Evolutionary conservation across 164 flowering plant genomes (phyloP), one percentile per base, ranked within the genome.

Genomic region (Echeveria elegans): DNA sequence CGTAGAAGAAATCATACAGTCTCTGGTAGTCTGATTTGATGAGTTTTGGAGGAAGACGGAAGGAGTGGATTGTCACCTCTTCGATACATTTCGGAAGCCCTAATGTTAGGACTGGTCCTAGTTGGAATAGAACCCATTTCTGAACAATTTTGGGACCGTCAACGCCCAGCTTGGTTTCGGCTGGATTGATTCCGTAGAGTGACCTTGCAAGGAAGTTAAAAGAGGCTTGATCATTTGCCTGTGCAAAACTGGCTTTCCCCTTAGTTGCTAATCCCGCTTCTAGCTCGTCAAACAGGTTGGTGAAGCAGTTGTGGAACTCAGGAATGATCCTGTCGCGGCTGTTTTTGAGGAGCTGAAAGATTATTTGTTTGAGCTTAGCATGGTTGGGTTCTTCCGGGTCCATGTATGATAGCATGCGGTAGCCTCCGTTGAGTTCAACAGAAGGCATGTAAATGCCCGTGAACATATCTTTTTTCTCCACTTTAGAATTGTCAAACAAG

Each of bases 401-500:
- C 23, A 92, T 81, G 68, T 80, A 92, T 31, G 98, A 81, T 4
- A 89, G 77, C n/a, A 77, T 56, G 6, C 97, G 76, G 81, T 87
- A 87, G 7, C 97, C 98, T 67, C 98, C 97, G 63, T 92, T 90
- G 77, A 86, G 82, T 2, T 82, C 83, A 0, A 77, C 61, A 26
- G 92, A 88, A 0, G 98, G 97, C 91, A 86, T 85, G 80, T 19
- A 92, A 0, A 92, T 86, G 1, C 98, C 98, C 45, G 86, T 83
- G 76, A 92, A 88, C 37, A 90, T 75, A 45, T 92, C 83, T 15
- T 64, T 75, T 71, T 92, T 92, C 36, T 90, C 97, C 63, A 92
- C 96, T 61, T 87, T 87, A 5, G 79, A 65, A 18, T 69, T 66
- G 78, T 92, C 97, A 73, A 92, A 92, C 59, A 92, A 90, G 3